Evolutionary conservation across 2,329 filamentous ascomycete species (phyloP), one percentile per base, ranked within the genome.

Genomic region (Phoma sp.): DNA sequence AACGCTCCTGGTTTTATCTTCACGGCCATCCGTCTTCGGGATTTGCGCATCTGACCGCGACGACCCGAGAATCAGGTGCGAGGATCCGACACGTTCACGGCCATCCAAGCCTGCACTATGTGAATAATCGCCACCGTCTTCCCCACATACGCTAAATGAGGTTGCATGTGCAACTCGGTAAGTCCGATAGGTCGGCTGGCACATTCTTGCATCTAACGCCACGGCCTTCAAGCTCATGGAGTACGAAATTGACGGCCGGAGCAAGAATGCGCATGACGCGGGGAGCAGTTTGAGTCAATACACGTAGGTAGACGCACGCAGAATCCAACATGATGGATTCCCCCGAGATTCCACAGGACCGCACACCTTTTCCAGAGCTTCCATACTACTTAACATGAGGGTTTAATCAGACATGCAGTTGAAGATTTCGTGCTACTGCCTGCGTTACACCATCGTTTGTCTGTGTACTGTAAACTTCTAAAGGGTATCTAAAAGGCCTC

Each of bases 71-170:
- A n/a, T n/a, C 7, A 39, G 30, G 36, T 32, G 36, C 42, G 42
- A 56, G 29, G 20, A 28, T 29, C 47, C 53, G 62, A 38, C 9
- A 23, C 29, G 4, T 23, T 48, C 25, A 23, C n/a, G 38, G 46
- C 53, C 39, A 46, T 43, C 25, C 36, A 23, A 21, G 23, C 18
- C 25, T 9, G 33, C n/a, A 20, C 9, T 34, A 39, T 34, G 42
- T 43, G 45, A 53, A 58, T 53, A 56, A 23, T 58, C 50, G 60
- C 52, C 55, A 60, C 55, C 38, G 29, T 43, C 23, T 58, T 45
- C 54, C 48, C 52, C 55, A 62, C 60, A 56, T 60, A 55, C 55
- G 52, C 57, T 58, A 56, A 43, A 55, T 39, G 38, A 46, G 23
- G 38, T 50, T 33, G 34, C 42, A 39, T 42, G 32, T 38, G 25